Percentiles rank a stretch among this genome's conserved stretches.
These are phyloP conservation scores for Sarocladiaceae sp. DNA, from an alignment of 2,329 filamentous ascomycete species.

Conservation along the genomic window DNA sequence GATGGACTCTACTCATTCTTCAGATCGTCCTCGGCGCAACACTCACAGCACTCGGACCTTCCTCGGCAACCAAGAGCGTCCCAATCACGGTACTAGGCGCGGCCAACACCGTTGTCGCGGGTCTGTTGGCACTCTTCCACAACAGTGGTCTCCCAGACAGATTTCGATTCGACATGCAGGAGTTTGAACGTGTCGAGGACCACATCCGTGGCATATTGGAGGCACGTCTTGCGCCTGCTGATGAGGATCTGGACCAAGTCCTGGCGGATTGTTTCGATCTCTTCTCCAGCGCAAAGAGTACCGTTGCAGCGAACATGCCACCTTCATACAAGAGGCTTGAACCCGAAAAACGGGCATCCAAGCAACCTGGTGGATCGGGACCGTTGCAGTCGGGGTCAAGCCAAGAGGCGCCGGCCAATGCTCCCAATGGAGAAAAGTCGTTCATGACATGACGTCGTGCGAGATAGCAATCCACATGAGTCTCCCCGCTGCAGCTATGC, in stretches of 20 bases:
- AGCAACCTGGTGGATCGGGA: neutral
- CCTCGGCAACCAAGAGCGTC: constrained; percentile 28
- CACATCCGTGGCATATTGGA: constrained; percentile 44
- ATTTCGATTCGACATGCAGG: constrained; percentile 41
- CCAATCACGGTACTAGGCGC: constrained; percentile 44
- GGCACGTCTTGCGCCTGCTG: constrained; percentile 36
- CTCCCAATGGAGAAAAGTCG: constrained; percentile 4
- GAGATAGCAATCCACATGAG: neutral
- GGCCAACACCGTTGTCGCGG: constrained; percentile 43
- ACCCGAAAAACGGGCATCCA: neutral
- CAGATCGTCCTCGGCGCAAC: constrained; percentile 43
- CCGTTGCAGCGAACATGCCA: constrained; percentile 41
- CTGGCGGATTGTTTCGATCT: constrained; percentile 40
- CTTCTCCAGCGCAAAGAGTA: constrained; percentile 39
- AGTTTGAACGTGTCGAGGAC: constrained; percentile 44
- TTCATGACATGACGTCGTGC: constrained; percentile 5
- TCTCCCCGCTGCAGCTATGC: too few relatives aligned
- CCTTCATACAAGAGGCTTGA: constrained; percentile 22
- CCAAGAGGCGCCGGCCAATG: constrained; percentile 1
- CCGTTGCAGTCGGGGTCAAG: neutral
- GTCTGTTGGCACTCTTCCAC: constrained; percentile 44
- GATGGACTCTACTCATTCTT: constrained; percentile 40
- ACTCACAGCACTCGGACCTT: constrained; percentile 43
- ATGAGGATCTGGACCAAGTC: constrained; percentile 37
- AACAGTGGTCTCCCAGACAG: constrained; percentile 48